Evolutionary conservation across 148 eudicot genomes (phyloP), one percentile per base, ranked within the genome.

Genomic region (Fagopyrum esculentum): DNA sequence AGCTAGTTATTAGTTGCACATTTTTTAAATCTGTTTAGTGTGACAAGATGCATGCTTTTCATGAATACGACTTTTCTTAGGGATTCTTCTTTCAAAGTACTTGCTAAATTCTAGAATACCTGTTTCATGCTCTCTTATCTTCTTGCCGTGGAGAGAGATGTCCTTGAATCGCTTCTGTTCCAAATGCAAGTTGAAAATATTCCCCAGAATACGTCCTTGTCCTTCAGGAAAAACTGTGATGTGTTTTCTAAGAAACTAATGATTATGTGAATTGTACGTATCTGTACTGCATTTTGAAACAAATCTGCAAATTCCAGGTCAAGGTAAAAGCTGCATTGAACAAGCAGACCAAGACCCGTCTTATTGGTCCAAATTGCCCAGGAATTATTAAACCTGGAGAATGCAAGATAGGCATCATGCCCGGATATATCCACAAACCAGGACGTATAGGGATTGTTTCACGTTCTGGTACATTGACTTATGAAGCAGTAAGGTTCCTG

Each of bases 341-440:
- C 73, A 74, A 75, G 49, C 96, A 92, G 68, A 86, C 97, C 43
- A 95, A 92, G 83, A 95, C 98, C 49, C 81, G 97, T 72, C 82
- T 95, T 55, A 95, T 95, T 81, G 98, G 98, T 76, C 98, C 98
- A 56, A 95, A 95, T 79, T 95, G 98, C 81, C 98, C 98, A 72
- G 98, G 98, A 73, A 90, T 95, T 75, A 95, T 95, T 74, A 92
- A 95, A 81, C 98, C 98, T 35, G 98, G 98, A 84, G 97, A 95
- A 68, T 95, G 98, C 89, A 95, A 92, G 80, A 95, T 92, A 50
- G 98, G 98, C 22, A 95, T 95, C 55, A 95, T 92, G 98, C 98
- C 98, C 30, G 98, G 98, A 48, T 95, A 95, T 77, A 95, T 95
- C 82, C 98, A 95, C 89, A 95, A 95, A 84, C 98, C 98, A 59